A percentile compares a stretch with the other conserved stretches of the same genome.
phyloP scores from a whole-genome alignment of 441 rosid species.

The Aleurites moluccanus region DNA sequence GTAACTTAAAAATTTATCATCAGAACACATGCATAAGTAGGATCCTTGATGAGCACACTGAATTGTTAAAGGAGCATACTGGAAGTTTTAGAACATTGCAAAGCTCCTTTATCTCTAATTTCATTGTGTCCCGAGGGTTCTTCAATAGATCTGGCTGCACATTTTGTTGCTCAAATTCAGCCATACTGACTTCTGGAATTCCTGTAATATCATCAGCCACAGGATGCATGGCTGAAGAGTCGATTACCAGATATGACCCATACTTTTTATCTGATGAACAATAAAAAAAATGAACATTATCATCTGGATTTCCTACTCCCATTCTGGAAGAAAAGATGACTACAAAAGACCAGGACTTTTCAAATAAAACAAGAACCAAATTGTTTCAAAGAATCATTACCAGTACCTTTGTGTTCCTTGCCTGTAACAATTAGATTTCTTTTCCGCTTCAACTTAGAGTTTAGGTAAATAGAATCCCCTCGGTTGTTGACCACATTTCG shows the following conservation, averaged over 20 bases:
- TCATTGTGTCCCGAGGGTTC: constrained; percentile 24
- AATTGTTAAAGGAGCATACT: constrained; percentile 22
- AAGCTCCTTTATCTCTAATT: constrained; percentile 38
- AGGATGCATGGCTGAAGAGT: constrained; percentile 11
- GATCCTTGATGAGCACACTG: not conserved
- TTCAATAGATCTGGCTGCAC: constrained; percentile 14
- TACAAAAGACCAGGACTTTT: not conserved
- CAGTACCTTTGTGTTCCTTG: constrained; percentile 26
- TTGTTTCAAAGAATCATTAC: constrained; percentile 12
- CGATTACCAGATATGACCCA: constrained; percentile 6
- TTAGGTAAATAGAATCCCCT: not conserved
- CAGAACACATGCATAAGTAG: not conserved
- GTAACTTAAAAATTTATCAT: not conserved
- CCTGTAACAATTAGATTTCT: constrained; percentile 10
- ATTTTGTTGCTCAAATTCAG: constrained; percentile 27
- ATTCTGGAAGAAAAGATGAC: constrained; percentile 2
- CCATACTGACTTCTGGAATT: constrained; percentile 19
- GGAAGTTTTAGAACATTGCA: constrained; percentile 38
- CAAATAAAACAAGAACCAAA: not conserved
- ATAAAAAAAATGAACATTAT: not conserved
- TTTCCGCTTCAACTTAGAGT: constrained; percentile 19
- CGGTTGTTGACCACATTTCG: constrained; percentile 14
- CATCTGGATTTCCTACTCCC: not conserved
- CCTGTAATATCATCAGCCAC: constrained; percentile 11
- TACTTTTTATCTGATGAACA: constrained; percentile 2